phyloP scores from a whole-genome alignment of 306 rosid genomes.

The Oemleria cerasiformis region DNA sequence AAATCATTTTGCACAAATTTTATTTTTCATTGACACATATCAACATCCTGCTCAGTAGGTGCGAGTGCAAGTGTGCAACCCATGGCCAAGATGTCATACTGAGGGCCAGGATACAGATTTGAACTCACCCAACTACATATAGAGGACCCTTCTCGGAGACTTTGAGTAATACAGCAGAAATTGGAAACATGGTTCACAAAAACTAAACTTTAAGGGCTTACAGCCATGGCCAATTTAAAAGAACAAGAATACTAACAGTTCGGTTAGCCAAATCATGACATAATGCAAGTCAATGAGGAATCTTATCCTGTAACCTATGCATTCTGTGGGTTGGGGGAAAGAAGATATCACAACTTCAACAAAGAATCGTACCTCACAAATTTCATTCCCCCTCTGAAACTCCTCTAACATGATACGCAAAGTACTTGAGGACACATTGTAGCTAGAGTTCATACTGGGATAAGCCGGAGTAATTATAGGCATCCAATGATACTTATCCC shows the following conservation, averaged over 20 bases:
- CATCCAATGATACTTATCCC: conserved; percentile 81
- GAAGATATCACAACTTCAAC: conserved; percentile 13
- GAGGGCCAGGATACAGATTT: not conserved
- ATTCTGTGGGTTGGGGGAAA: conserved; percentile 9
- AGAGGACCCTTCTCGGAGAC: not conserved
- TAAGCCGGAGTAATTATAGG: conserved; percentile 99
- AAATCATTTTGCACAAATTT: not conserved
- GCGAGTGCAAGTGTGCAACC: too few relatives aligned
- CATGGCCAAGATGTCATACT: not conserved
- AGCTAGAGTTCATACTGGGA: conserved; percentile 98
- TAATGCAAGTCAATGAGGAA: not conserved
- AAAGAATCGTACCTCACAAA: conserved; percentile 69
- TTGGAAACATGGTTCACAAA: not conserved
- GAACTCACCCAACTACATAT: not conserved
- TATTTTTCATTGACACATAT: not conserved
- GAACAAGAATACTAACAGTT: not conserved
- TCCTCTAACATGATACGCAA: conserved; percentile 82
- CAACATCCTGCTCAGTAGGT: not conserved
- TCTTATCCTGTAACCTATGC: not conserved
- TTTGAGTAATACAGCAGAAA: not conserved
- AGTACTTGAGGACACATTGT: conserved; percentile 90
- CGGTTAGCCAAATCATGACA: not conserved
- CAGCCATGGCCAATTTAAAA: not conserved
- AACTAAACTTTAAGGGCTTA: not conserved
- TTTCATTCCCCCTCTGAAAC: conserved; percentile 89